These are phyloP conservation scores for Ogataea ganodermae DNA, from an alignment of 805 yeast genomes.

Conservation along the genomic window DNA sequence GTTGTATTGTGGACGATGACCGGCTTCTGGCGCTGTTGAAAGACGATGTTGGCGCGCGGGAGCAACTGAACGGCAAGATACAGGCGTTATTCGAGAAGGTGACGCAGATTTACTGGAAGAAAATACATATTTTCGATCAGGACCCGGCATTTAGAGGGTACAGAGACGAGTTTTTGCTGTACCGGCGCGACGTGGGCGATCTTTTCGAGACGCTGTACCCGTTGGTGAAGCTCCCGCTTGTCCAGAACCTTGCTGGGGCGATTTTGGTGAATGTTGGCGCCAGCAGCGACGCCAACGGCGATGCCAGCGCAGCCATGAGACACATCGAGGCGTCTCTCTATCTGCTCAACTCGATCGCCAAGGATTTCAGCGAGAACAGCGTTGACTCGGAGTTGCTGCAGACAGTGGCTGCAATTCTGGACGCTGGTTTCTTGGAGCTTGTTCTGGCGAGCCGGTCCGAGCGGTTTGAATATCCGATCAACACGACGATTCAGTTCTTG, in stretches of 20 bases:
- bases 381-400: constrained; percentile 25
- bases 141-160: constrained; percentile 34
- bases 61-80: constrained; percentile 35
- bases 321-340: constrained; percentile 65
- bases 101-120: constrained; percentile 66
- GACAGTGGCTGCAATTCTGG: constrained; percentile 30
- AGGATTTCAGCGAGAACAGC: constrained; percentile 45
- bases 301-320: constrained; percentile 29
- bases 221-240: constrained; percentile 56
- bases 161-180: constrained; percentile 62
- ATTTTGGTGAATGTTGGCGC: constrained; percentile 33
- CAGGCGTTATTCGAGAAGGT: constrained; percentile 49
- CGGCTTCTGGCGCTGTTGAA: constrained; percentile 34
- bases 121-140: constrained; percentile 51
- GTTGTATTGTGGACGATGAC: constrained; percentile 52
- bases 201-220: constrained; percentile 72
- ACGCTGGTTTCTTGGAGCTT: constrained; percentile 31
- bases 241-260: constrained; percentile 43
- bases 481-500: constrained; percentile 57
- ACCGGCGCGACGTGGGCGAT: constrained; percentile 75
- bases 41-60: constrained; percentile 34
- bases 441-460: constrained; percentile 16
- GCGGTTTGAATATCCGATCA: constrained; percentile 35
- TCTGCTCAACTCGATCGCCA: constrained; percentile 56
- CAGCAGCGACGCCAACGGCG: background rate